Evolutionary conservation across 768 basidiomycete species (phyloP), one percentile per base, ranked within the genome.

Genomic region (Kwoniella shandongensis): DNA sequence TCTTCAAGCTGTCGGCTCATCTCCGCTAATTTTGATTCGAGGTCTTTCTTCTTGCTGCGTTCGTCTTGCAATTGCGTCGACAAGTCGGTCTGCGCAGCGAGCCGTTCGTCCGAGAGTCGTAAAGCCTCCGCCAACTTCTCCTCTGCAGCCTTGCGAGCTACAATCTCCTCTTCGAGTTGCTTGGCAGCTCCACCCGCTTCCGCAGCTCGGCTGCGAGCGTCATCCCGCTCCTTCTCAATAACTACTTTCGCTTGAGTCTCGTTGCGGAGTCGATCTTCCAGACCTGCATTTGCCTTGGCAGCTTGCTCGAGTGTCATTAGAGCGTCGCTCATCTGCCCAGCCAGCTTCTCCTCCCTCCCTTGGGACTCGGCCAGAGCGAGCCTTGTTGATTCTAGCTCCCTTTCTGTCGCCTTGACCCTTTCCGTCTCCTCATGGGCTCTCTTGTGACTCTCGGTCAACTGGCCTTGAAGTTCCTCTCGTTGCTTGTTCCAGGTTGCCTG

Each of bases 241-340:
- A n/a, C 41, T 2, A 11, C 25, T 23, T 49, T 51, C 7, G 29
- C 22, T 15, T 57, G 38, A 10, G 8, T 22, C 29, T 59, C 57
- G 11, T 27, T 18, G 13, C 30, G 42, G n/a, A 53, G 41, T 26
- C 26, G 42, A 22, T 15, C 23, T 38, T 59, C 44, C 11, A 59
- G 44, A 8, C 10, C 3, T 25, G 23, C 51, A 29, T 59, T 59
- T 12, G 38, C 50, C 30, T 51, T 44, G 30, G 56, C 56, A 17
- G 49, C 49, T 35, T 58, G 48, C 20, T 58, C 49, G 7, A 58
- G 44, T n/a, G 48, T 58, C n/a, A 23, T n/a, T 8, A 51, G 26
- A 3, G 47, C 29, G 22, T 51, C 56, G 13, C 22, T 41, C 13
- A 51, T 22, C 13, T 32, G 50, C n/a, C 17, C 20, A 7, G 29